These are phyloP conservation scores for Primulina huaijiensis DNA, from an alignment of 257 asterid species.

Conservation along the genomic window DNA sequence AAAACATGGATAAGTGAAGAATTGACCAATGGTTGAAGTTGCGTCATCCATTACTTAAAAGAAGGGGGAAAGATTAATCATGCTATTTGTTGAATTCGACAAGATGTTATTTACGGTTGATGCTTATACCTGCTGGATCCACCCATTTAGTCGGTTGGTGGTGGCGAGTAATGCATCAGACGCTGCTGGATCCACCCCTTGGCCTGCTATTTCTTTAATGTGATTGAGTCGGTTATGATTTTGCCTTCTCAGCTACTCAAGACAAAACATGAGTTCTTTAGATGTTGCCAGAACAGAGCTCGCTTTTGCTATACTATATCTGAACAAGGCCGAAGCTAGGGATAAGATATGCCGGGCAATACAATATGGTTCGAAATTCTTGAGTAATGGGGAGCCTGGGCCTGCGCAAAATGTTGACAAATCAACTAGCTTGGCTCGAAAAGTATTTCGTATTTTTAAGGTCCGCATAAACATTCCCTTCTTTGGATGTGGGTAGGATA, in stretches of 20 bases:
- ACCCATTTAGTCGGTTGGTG: too few relatives aligned
- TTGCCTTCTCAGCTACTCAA: slow-evolving; percentile 38
- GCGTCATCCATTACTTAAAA: background rate
- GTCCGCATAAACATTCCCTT: slow-evolving; percentile 30
- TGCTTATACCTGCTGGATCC: too few relatives aligned
- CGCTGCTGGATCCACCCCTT: background rate
- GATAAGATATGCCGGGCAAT: slow-evolving; percentile 99
- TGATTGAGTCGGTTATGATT: slow-evolving; percentile 14
- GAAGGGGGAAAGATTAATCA: background rate
- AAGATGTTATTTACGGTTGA: background rate
- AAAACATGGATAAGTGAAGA: background rate
- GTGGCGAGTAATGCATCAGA: background rate
- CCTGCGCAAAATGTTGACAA: slow-evolving; percentile 89
- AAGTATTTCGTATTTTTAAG: slow-evolving; percentile 96
- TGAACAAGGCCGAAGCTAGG: slow-evolving; percentile 96
- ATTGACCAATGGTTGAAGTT: background rate
- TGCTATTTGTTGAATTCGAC: background rate
- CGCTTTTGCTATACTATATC: slow-evolving; percentile 81
- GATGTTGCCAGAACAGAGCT: slow-evolving; percentile 91
- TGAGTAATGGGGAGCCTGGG: slow-evolving; percentile 94
- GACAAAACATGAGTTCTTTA: slow-evolving; percentile 57
- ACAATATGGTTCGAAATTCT: slow-evolving; percentile 90
- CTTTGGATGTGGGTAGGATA: background rate
- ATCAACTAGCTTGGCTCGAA: slow-evolving; percentile 91
- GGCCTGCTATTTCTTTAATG: background rate